These are phyloP conservation scores for Petunia secreta DNA, from an alignment of 257 asterid genomes.

Conservation along the genomic window DNA sequence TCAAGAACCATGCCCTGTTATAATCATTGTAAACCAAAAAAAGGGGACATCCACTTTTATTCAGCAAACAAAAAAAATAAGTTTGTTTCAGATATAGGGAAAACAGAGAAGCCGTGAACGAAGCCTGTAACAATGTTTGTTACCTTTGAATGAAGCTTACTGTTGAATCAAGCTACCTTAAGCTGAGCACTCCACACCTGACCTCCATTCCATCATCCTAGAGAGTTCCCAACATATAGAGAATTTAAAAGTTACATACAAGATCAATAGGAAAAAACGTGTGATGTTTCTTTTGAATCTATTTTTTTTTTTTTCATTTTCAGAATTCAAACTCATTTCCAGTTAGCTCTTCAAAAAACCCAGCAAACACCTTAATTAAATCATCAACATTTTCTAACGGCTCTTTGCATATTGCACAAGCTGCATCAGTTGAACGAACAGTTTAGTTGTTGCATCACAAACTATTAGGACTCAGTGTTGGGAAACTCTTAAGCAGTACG, in stretches of 20 bases:
- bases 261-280: conserved; percentile 71
- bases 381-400: conserved; percentile 52
- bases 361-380: conserved; percentile 59
- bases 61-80: neutral
- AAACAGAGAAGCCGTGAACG: too few relatives aligned
- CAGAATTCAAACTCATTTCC: conserved; percentile 79
- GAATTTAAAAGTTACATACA: conserved; percentile 29
- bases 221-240: neutral
- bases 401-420: conserved; percentile 56
- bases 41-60: conserved; percentile 39
- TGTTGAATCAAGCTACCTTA: conserved; percentile 67
- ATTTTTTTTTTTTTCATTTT: conserved; percentile 63
- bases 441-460: neutral
- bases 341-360: conserved; percentile 58
- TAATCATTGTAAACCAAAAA: too few relatives aligned
- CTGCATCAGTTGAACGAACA: conserved; percentile 38
- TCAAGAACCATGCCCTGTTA: too few relatives aligned
- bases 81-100: neutral
- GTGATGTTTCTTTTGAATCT: conserved; percentile 50
- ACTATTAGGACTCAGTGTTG: too few relatives aligned
- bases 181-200: conserved; percentile 75
- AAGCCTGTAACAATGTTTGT: conserved; percentile 34
- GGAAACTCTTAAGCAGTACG: conserved; percentile 41
- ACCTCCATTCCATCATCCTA: conserved; percentile 90
- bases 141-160: conserved; percentile 77